Evolutionary conservation across 352 stramenopile species (phyloP), one percentile per base, ranked within the genome.

Genomic region (Globisporangium cylindrosporum): DNA sequence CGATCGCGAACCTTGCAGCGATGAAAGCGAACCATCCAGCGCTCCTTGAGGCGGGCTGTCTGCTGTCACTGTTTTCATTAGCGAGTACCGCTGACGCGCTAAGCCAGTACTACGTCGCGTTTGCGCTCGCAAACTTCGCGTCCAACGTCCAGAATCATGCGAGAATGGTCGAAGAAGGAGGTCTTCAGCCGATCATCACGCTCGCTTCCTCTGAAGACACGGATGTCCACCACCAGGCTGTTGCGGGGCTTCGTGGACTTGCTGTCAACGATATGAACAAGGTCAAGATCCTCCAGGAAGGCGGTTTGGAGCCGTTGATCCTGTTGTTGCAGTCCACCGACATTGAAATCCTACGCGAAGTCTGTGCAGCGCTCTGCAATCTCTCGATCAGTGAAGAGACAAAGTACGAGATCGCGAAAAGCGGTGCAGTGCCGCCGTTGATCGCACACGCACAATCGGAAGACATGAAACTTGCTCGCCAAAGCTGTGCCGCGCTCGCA

Each of bases 361-460:
- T 96, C 1, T 98, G 93, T 59, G 96, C 93, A 0, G 94, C 93
- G 3, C 76, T 99, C 0, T 98, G 91, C 69, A 99, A 99, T 75
- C 80, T 99, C 32, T 98, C 94, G 6, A 77, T 98, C 38, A 94
- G 88, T 36, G 95, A 98, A 59, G 96, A 99, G 72, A 99, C 97
- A 71, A 99, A 99, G 75, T 98, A 98, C 68, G 97, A 99, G 73
- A 97, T 99, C 43, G 87, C 91, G 20, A 99, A 98, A 71, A 97
- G 84, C 58, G 96, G 96, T 3, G 91, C 90, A 4, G 86, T 99
- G 15, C 64, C 87, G 14, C 88, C 93, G 22, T 79, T 99, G 2
- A 95, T 99, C 38, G 77, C 82, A 5, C 90, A 97, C 49, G 94
- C 96, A 12, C 87, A 98, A 71, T 97, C 84, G 7, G 94, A 98